phyloP scores from a whole-genome alignment of 2,329 filamentous ascomycete genomes.

The Byssoonygena ceratinophila region DNA sequence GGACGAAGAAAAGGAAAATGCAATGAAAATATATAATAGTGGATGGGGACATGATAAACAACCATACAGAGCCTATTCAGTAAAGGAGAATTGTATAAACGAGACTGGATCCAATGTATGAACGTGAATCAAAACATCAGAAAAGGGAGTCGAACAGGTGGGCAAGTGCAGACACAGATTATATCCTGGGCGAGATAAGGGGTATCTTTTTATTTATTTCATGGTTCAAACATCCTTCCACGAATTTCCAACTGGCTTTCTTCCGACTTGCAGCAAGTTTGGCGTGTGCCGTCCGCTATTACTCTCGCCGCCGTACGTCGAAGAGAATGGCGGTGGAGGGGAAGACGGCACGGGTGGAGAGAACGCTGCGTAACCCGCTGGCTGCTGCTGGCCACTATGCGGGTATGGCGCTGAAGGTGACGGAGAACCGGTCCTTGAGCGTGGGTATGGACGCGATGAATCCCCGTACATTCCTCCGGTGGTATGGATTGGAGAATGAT shows the following conservation, averaged over 20 bases:
- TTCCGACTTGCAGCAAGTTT: conserved; percentile 12
- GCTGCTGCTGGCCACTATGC: neutral
- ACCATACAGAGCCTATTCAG: too few relatives aligned
- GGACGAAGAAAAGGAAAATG: neutral
- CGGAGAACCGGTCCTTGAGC: neutral
- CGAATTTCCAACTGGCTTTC: conserved; percentile 15
- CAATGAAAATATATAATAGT: neutral
- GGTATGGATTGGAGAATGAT: conserved; percentile 2
- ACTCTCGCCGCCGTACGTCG: conserved; percentile 10
- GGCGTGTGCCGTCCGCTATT: conserved; percentile 9
- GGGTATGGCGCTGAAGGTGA: neutral
- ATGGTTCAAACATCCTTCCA: conserved; percentile 15
- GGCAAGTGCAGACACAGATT: too few relatives aligned
- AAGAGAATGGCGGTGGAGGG: conserved; percentile 15
- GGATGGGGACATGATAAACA: neutral
- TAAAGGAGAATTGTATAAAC: too few relatives aligned
- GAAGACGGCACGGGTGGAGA: conserved; percentile 11
- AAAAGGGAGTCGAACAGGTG: too few relatives aligned
- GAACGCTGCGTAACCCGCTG: conserved; percentile 13
- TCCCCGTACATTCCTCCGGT: conserved; percentile 2
- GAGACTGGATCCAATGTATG: too few relatives aligned
- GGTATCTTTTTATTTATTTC: too few relatives aligned
- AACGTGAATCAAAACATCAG: too few relatives aligned
- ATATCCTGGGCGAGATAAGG: too few relatives aligned
- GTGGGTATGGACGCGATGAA: neutral